phyloP scores from a whole-genome alignment of 2,329 filamentous ascomycete species.

The Lomentospora prolificans region DNA sequence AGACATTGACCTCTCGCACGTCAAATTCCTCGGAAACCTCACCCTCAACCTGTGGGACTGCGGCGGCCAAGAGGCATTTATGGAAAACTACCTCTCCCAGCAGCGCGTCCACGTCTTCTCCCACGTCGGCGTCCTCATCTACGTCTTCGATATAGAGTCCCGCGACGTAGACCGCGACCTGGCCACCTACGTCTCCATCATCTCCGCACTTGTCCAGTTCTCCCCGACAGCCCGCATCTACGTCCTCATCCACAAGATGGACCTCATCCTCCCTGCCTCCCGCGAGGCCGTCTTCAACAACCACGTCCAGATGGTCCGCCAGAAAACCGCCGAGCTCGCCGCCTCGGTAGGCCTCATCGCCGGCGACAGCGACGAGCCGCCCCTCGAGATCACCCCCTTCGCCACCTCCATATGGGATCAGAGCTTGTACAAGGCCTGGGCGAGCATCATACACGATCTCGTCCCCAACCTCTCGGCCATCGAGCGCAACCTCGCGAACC shows the following conservation, averaged over 20 bases:
- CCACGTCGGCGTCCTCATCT: conserved; percentile 93
- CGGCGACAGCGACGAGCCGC: conserved; percentile 17
- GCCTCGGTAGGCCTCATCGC: conserved; percentile 9
- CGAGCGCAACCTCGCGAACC: conserved; percentile 70
- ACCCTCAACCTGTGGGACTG: conserved; percentile 98
- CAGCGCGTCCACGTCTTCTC: conserved; percentile 95
- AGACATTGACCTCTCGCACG: conserved; percentile 95
- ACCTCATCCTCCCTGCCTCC: conserved; percentile 73
- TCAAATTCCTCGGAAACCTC: conserved; percentile 96
- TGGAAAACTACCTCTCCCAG: conserved; percentile 94
- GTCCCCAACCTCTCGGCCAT: conserved; percentile 90
- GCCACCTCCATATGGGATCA: conserved; percentile 98
- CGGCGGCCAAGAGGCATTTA: conserved; percentile 96
- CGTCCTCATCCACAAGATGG: conserved; percentile 97
- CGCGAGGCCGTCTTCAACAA: conserved; percentile 79
- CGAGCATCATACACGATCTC: conserved; percentile 91
- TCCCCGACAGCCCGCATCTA: conserved; percentile 77
- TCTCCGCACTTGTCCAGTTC: conserved; percentile 79
- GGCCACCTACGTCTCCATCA: conserved; percentile 83
- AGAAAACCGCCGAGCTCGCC: conserved; percentile 51
- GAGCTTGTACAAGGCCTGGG: conserved; percentile 96
- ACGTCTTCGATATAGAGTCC: conserved; percentile 97
- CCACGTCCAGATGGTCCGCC: conserved; percentile 65
- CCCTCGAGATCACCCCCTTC: conserved; percentile 60
- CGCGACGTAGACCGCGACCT: conserved; percentile 90